Base-by-base conservation (phyloP, 2,329 filamentous ascomycete genomes). In the Neopestalotiopsis sp. region DNA sequence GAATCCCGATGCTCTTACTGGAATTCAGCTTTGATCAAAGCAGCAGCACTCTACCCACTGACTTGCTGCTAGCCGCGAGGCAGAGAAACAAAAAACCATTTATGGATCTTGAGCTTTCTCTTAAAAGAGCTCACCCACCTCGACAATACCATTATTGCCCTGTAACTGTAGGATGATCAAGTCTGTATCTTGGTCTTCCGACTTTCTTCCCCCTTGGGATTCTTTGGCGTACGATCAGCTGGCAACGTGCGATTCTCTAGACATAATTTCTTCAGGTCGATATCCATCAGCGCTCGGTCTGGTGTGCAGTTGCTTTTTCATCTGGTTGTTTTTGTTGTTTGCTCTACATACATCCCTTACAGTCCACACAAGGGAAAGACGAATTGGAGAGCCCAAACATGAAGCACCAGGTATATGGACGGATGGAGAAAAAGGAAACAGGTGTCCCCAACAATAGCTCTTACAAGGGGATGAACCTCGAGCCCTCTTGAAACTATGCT, bases 191-290 rank as follows among this genome's bases (percentile, higher is more conserved):
- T 52, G 45, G 32, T 34, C 59, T 17, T 34, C 28, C 30, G 34
- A 40, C 59, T 14, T 34, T 59, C 24, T 30, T 62, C 34, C 20
- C 30, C 32, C 13, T 62, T 17, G 32, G 59, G 13, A 34, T 32
- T 38, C 59, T 38, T 62, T 30, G 59, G 32, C n/a, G n/a, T 34
- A 34, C n/a, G 59, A 34, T 17, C n/a, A 30, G 59, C 34, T 62
- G 30, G 59, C 59, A 34, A 34, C 34, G 12, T 59, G n/a, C 59
- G 34, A 20, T 62, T 62, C 59, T n/a, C 59, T 62, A 62, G 59
- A 38, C 59, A 40, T 62, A 20, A 9, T 62, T 62, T 62, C 10
- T 34, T 34, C 57, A 59, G 30, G 30, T 13, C 28, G 59, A 34
- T 28, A 30, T 14, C 57, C 30, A 62, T n/a, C 32, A 62, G 59